Base-by-base conservation (phyloP, 2,329 filamentous ascomycete species). In the Fusarium continuum region DNA sequence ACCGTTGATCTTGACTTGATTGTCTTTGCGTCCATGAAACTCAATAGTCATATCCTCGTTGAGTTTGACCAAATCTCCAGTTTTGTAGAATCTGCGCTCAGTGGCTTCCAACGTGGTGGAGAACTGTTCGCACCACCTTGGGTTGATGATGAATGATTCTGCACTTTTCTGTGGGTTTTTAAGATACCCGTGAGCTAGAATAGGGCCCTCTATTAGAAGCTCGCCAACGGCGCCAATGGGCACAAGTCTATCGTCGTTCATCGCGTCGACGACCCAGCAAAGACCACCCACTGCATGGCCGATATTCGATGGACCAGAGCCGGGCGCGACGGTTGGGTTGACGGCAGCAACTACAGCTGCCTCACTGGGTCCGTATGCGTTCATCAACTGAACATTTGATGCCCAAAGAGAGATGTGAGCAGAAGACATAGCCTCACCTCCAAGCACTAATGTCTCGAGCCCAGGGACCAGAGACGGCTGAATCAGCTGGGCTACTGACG, bases 181-280 rank as follows among this genome's bases (percentile, higher is more conserved):
- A 16, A 83, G 70, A 55, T 86, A 86, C 14, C 82, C 81, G 22
- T 78, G 72, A 17, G 80, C 81, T 5, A 86, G 78, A 3, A 78
- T 77, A 13, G 56, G 50, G 0, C 68, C 68, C 26, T 77, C 77
- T 22, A 82, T 61, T 4, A 76, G 51, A 4, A 79, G 65, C 60
- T 79, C 77, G 2, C 75, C 75, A 0, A 71, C 28, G 1, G 53
- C 55, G 2, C 73, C 73, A 4, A 76, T 41, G 0, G 75, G 72
- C 10, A 64, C 46, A 1, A 76, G 67, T 6, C 53, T 51, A 14
- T 73, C 31, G 35, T 65, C 52, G n/a, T 75, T 62, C 23, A 35
- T 16, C 4, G 26, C 11, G 14, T 74, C 69, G 2, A 70, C 64
- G 22, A 76, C 56, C 72, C 73, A 76, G 38, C 47, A 61, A 1